A percentile compares a stretch with the other conserved stretches of the same genome.
These are phyloP conservation scores for Tylopilus rubrobrunneus DNA, from an alignment of 768 basidiomycete genomes.

Conservation along the genomic window DNA sequence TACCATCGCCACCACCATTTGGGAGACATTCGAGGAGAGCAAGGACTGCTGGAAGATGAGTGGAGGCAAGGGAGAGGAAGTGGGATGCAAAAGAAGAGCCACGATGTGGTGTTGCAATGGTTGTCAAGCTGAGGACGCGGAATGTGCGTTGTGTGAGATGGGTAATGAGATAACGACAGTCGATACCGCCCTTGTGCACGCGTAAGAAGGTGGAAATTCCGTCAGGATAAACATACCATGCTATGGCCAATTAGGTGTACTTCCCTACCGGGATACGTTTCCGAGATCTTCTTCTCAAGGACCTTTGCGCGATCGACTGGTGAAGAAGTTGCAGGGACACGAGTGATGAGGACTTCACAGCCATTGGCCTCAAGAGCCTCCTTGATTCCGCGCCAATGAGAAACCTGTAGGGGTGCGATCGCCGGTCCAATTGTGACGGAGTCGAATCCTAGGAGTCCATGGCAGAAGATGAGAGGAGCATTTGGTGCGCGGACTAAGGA, in stretches of 20 bases:
- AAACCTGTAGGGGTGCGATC: constrained; percentile 78
- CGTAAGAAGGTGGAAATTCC: background rate
- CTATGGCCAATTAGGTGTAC: constrained; percentile 88
- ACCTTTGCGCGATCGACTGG: constrained; percentile 87
- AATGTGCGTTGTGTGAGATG: constrained; percentile 77
- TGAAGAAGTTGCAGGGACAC: constrained; percentile 89
- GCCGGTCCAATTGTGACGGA: constrained; percentile 74
- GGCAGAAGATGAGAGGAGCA: constrained; percentile 91
- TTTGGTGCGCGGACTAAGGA: constrained; percentile 66
- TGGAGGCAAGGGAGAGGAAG: constrained; percentile 69
- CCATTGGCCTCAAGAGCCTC: constrained; percentile 89
- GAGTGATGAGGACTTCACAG: constrained; percentile 85
- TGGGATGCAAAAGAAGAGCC: constrained; percentile 94
- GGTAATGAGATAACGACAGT: constrained; percentile 86
- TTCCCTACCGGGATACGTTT: constrained; percentile 73
- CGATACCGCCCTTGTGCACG: constrained; percentile 77
- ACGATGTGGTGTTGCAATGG: constrained; percentile 91
- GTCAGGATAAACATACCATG: constrained; percentile 46
- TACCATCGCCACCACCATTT: constrained; percentile 92
- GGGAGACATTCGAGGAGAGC: constrained; percentile 79
- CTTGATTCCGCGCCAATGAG: constrained; percentile 96
- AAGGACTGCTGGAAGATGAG: constrained; percentile 65
- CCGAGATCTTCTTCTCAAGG: constrained; percentile 76
- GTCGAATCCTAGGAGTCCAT: constrained; percentile 90
- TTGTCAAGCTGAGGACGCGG: constrained; percentile 81